phyloP scores from a whole-genome alignment of 768 basidiomycete species.

The Boletus sp. region DNA sequence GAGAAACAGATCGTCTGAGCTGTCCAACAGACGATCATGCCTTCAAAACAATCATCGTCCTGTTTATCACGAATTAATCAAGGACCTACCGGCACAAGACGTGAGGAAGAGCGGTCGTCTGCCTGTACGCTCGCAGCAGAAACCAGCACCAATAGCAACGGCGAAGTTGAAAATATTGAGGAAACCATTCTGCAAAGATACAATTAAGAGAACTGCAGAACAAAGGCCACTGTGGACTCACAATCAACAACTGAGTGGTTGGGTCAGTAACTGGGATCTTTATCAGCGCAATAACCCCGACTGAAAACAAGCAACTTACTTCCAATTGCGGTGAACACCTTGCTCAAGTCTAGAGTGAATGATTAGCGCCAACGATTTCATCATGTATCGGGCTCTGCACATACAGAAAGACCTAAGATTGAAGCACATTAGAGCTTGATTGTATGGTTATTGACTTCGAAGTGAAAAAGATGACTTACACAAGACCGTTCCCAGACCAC shows the following conservation, averaged over 20 bases:
- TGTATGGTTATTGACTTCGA: not conserved
- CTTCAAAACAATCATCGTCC: constrained; percentile 36
- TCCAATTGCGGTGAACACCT: constrained; percentile 52
- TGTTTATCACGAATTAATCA: constrained; percentile 19
- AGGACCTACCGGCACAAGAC: constrained; percentile 40
- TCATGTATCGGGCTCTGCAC: not conserved
- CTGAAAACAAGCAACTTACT: not conserved
- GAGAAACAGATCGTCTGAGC: constrained; percentile 39
- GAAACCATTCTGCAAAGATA: constrained; percentile 43
- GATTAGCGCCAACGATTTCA: not conserved
- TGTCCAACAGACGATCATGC: constrained; percentile 41
- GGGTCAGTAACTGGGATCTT: constrained; percentile 38
- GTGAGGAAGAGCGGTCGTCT: constrained; percentile 50
- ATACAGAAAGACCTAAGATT: constrained; percentile 28
- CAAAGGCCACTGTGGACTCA: constrained; percentile 18
- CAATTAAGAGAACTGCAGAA: not conserved
- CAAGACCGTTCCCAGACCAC: constrained; percentile 19
- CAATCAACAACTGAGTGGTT: constrained; percentile 42
- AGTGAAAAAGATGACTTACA: constrained; percentile 21
- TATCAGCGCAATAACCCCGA: not conserved
- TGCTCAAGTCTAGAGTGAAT: constrained; percentile 42
- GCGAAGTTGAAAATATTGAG: constrained; percentile 57
- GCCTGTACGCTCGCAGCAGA: constrained; percentile 49
- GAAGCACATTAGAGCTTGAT: not conserved
- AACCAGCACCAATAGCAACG: constrained; percentile 48